Conservation (phyloP, 2,329 filamentous ascomycete species). For the Sphaerulina musiva region DNA sequence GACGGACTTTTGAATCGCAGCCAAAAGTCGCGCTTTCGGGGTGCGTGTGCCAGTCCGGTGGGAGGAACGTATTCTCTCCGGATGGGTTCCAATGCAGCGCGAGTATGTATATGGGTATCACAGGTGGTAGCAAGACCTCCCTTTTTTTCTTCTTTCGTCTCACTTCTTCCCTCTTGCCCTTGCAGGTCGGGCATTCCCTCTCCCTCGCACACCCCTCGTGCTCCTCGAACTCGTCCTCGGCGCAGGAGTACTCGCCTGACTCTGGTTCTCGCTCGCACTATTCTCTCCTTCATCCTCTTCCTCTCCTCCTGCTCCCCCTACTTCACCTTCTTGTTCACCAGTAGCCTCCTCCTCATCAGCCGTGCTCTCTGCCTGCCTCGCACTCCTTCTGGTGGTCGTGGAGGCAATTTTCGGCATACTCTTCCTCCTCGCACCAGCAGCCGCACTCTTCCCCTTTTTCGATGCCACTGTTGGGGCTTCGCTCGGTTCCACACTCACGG, state of each 20-base stretch:
- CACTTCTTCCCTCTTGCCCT: slow-evolving; percentile 2
- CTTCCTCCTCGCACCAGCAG: slow-evolving; percentile 14
- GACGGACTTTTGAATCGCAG: too few species aligned
- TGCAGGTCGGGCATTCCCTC: neutral
- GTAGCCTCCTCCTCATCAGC: slow-evolving; percentile 25
- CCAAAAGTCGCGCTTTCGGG: too few species aligned
- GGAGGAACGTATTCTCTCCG: too few species aligned
- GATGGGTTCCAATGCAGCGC: too few species aligned
- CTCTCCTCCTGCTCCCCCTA: slow-evolving; percentile 21
- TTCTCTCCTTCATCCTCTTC: slow-evolving; percentile 22
- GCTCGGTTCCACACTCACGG: slow-evolving; percentile 28
- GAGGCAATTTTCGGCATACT: slow-evolving; percentile 13
- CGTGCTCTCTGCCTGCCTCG: slow-evolving; percentile 26
- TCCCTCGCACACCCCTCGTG: slow-evolving; percentile 10
- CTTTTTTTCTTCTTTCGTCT: neutral
- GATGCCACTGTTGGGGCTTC: slow-evolving; percentile 22
- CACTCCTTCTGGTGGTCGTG: slow-evolving; percentile 21
- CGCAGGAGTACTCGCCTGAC: slow-evolving; percentile 15
- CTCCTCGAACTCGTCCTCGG: slow-evolving; percentile 8
- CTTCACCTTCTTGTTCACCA: slow-evolving; percentile 19
- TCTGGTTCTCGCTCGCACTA: slow-evolving; percentile 20
- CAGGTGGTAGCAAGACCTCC: too few species aligned
- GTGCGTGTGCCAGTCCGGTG: too few species aligned
- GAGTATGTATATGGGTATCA: too few species aligned
- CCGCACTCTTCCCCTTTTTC: slow-evolving; percentile 14